Evolutionary conservation across 768 basidiomycete genomes (phyloP), one percentile per base, ranked within the genome.

Genomic region (Hirschioporus abietinus): DNA sequence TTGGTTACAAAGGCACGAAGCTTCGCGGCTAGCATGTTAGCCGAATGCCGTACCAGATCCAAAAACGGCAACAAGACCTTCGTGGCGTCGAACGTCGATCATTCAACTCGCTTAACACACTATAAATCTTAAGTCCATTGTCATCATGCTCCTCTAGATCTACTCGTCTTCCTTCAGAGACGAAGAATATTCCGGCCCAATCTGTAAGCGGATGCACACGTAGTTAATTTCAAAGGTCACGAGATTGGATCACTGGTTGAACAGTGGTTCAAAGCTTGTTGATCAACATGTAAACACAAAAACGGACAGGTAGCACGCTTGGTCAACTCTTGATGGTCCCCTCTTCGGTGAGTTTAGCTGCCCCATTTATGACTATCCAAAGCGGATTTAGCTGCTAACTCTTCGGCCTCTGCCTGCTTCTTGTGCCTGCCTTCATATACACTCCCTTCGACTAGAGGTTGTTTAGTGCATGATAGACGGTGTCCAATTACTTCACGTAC

Each of bases 351-450:
- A 30, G 30, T 8, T 30, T 30, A 30, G 30, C 8, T 30, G 30
- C 2, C 30, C 30, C 30, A 52, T 5, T 15, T 20, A 20, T 52
- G 42, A 3, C 20, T 60, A 63, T 35, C 69, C 67, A 69, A 64
- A 12, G 75, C 74, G 10, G 65, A 12, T 9, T 63, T 35, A 1
- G 77, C 74, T 2, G 77, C 77, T 20, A 58, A 4, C 36, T 78
- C 76, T 61, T 66, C 70, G 5, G 77, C 76, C 7, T 52, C 66
- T 3, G 62, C 68, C 60, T 65, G 68, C 26, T 23, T 75, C 1
- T 17, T 27, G 0, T 60, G 71, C 3, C 15, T 58, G 12, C 74
- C 76, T 24, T 76, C 75, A 60, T 71, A 74, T 52, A 72, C 70
- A 6, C 30, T 30, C 30, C 30, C 30, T 30, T 30, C 66, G 27